Evolutionary conservation across 108 stramenopile species (phyloP).

Genomic region (Cyclotella distinguenda): DNA sequence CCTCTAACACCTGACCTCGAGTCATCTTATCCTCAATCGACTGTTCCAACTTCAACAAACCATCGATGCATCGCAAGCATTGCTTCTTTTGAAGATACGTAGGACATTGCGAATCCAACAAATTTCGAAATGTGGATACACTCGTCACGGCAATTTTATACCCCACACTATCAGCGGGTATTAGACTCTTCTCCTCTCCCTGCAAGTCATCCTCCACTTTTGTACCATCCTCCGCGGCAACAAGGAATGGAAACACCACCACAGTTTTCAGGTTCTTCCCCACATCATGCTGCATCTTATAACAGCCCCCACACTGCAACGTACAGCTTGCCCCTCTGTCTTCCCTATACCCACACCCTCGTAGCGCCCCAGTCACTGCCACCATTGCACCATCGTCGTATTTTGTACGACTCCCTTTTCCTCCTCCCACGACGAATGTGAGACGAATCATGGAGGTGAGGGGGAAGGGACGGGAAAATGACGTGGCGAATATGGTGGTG

Average conservation of each 20-base stretch:
- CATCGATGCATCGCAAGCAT: conserved; percentile 55
- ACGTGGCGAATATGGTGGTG: conserved; percentile 1
- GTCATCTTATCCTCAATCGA: conserved; percentile 79
- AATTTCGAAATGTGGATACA: conserved; percentile 71
- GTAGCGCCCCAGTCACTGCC: conserved; percentile 75
- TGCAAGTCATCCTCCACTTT: conserved; percentile 9
- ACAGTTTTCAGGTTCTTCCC: conserved; percentile 94
- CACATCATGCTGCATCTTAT: conserved; percentile 95
- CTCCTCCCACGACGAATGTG: conserved; percentile 88
- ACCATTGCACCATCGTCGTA: conserved; percentile 88
- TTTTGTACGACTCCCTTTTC: conserved; percentile 81
- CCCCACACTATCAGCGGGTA: conserved; percentile 20
- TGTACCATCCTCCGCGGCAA: conserved; percentile 34
- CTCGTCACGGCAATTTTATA: conserved; percentile 62
- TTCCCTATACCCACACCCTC: conserved; percentile 82
- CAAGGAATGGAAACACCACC: conserved; percentile 88
- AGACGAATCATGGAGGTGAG: conserved; percentile 72
- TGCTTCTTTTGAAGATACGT: conserved; percentile 89
- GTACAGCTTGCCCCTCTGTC: conserved; percentile 87
- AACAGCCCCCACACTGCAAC: conserved; percentile 80
- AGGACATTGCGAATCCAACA: conserved; percentile 59
- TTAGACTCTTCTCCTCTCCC: conserved; percentile 37
- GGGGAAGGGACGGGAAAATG: conserved; percentile 1
- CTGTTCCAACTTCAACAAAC: conserved; percentile 34
- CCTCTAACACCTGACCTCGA: conserved; percentile 64